phyloP scores from a whole-genome alignment of 148 eudicot genomes.

The Cornus kousa region DNA sequence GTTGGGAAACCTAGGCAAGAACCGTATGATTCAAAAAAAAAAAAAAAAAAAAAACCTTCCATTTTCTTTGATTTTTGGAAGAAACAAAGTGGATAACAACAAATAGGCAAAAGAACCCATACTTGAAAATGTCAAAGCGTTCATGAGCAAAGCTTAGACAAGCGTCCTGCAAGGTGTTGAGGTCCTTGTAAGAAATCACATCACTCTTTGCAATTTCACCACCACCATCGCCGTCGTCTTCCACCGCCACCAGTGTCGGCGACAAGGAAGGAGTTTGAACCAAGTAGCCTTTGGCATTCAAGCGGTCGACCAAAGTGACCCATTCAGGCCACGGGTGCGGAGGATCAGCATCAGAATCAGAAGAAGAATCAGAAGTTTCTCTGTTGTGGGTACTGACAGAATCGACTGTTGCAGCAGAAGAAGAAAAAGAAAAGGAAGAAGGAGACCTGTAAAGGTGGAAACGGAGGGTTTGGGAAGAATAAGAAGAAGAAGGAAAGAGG shows the following conservation, averaged over 20 bases:
- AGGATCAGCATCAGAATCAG: background rate
- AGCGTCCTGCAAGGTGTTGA: constrained; percentile 61
- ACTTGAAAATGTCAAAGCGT: constrained; percentile 77
- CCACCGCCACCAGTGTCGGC: background rate
- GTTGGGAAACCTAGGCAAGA: too few species aligned
- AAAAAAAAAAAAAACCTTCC: too few species aligned
- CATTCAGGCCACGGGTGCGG: constrained; percentile 93
- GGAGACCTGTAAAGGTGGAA: constrained; percentile 5
- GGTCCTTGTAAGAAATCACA: constrained; percentile 38
- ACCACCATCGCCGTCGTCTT: background rate
- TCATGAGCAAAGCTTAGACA: constrained; percentile 79
- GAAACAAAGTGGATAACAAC: background rate
- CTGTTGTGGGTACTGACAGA: constrained; percentile 12
- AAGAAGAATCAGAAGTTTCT: background rate
- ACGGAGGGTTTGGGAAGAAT: background rate
- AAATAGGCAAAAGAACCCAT: background rate
- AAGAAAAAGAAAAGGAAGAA: constrained; percentile 17
- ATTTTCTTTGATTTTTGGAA: background rate
- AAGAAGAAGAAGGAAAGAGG: background rate
- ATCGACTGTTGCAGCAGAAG: constrained; percentile 22
- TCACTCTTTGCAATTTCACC: background rate
- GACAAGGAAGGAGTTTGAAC: background rate
- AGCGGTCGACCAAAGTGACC: constrained; percentile 65
- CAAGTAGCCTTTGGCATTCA: constrained; percentile 73
- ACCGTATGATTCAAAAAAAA: too few species aligned